A percentile compares a stretch with the other conserved stretches of the same genome.
Evolutionary conservation across 139 green algal genomes (phyloP).

Genomic region (Chlorella sp.): DNA sequence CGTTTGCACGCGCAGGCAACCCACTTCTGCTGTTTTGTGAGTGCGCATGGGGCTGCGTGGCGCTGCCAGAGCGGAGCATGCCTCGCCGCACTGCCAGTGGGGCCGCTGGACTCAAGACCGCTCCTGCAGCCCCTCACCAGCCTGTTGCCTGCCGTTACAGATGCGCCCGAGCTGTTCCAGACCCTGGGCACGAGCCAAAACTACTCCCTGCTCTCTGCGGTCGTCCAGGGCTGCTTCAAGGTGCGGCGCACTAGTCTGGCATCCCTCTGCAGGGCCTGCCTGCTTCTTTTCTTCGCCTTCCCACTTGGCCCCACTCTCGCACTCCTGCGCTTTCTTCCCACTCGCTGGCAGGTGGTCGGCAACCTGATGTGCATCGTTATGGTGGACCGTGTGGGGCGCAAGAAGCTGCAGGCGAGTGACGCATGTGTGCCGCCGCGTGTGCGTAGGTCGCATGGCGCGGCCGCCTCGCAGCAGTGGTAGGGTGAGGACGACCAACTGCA

Average conservation of each 20-base stretch:
- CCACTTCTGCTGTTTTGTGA: not conserved
- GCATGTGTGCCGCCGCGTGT: not conserved
- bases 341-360: too few species aligned
- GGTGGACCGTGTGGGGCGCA: slow-evolving; percentile 5
- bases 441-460: not conserved
- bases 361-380: not conserved
- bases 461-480: too few species aligned
- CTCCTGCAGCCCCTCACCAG: too few species aligned
- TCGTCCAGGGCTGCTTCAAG: slow-evolving; percentile 2
- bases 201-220: not conserved
- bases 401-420: not conserved
- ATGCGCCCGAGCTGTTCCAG: slow-evolving; percentile 1
- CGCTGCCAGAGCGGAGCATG: too few species aligned
- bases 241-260: too few species aligned
- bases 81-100: too few species aligned
- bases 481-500: not conserved
- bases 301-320: not conserved
- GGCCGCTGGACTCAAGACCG: too few species aligned
- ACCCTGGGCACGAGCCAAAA: slow-evolving; percentile 3
- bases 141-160: too few species aligned
- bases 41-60: too few species aligned
- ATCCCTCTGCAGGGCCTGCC: not conserved
- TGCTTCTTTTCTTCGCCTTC: not conserved
- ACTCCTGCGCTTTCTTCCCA: too few species aligned
- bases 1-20: slow-evolving; percentile 12